Evolutionary conservation across 768 basidiomycete species (phyloP), one percentile per base, ranked within the genome.

Genomic region (Collybiopsis luxurians): DNA sequence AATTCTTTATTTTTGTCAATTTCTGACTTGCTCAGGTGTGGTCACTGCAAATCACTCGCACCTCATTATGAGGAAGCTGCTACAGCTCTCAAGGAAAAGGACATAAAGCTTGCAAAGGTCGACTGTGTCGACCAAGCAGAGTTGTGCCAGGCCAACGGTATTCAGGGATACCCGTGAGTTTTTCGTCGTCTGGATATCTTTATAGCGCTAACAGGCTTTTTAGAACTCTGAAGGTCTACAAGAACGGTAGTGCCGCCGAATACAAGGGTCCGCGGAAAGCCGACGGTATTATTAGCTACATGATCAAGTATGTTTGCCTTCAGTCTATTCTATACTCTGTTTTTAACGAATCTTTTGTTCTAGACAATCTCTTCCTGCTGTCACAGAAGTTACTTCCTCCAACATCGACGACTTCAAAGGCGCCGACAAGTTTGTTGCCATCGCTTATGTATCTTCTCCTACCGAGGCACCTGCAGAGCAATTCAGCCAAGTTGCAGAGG

Each of bases 101-200:
- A 79, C 71, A 92, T 99, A 75, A 89, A 89, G 71, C 74, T 99
- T 53, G 95, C 95, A 62, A 96, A 98, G 69, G 95, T 98, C 50
- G 94, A 98, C 78, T 98, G 96, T 71, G 96, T 97, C 44, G 95
- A 92, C 61, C 80, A 98, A 66, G 84, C 89, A 24, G 95, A 96
- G 53, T 83, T 99, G 28, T 99, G 97, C 75, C 87, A 91, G 68
- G 66, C 81, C 49, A 87, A 95, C 57, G 95, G 90, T 40, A 83
- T 99, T 43, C 85, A 88, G 70, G 96, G 96, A 15, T 99, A 99
- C 76, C 95, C 95, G 94, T 95, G 65, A 66, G 92, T 78, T 7
- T 7, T 40, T 23, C 5, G 10, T 27, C n/a, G n/a, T n/a, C n/a
- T n/a, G n/a, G n/a, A n/a, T n/a, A n/a, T n/a, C n/a, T n/a, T n/a